These are phyloP conservation scores for Fragaria ananassa DNA, from an alignment of 306 rosid genomes.

Conservation along the genomic window DNA sequence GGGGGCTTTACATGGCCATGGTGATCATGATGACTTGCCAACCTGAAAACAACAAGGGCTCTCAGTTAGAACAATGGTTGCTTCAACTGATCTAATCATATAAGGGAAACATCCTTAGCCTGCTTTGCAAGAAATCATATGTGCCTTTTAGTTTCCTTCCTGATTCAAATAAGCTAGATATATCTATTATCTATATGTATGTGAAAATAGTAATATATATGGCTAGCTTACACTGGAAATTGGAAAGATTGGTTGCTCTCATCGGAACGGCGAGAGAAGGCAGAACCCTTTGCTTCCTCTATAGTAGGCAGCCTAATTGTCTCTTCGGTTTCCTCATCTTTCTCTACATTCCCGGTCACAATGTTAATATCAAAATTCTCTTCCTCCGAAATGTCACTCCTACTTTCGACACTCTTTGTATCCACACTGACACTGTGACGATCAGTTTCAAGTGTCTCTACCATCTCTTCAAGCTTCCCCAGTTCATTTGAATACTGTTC, in stretches of 20 bases:
- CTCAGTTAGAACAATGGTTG: slow-evolving; percentile 1
- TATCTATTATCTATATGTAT: not conserved
- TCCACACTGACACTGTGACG: slow-evolving; percentile 6
- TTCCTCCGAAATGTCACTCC: not conserved
- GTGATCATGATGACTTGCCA: slow-evolving; percentile 32
- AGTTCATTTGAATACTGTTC: slow-evolving; percentile 41
- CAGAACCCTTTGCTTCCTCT: slow-evolving; percentile 13
- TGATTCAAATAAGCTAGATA: not conserved
- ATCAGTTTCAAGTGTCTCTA: not conserved
- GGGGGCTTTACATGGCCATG: slow-evolving; percentile 25
- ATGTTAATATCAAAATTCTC: not conserved
- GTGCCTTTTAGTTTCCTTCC: not conserved
- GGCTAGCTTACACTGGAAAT: slow-evolving; percentile 61
- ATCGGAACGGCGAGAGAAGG: slow-evolving; percentile 20
- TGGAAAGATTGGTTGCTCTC: slow-evolving; percentile 50
- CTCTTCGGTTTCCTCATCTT: not conserved
- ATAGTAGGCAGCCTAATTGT: not conserved
- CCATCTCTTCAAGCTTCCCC: slow-evolving; percentile 27
- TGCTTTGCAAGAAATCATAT: not conserved
- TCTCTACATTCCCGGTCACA: not conserved
- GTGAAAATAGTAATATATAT: not conserved
- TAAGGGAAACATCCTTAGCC: not conserved
- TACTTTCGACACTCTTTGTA: not conserved
- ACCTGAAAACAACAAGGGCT: slow-evolving; percentile 30
- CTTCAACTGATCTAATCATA: not conserved